Evolutionary conservation across 345 rosid species (phyloP), one percentile per base, ranked within the genome.

Genomic region (Linum lewisii): DNA sequence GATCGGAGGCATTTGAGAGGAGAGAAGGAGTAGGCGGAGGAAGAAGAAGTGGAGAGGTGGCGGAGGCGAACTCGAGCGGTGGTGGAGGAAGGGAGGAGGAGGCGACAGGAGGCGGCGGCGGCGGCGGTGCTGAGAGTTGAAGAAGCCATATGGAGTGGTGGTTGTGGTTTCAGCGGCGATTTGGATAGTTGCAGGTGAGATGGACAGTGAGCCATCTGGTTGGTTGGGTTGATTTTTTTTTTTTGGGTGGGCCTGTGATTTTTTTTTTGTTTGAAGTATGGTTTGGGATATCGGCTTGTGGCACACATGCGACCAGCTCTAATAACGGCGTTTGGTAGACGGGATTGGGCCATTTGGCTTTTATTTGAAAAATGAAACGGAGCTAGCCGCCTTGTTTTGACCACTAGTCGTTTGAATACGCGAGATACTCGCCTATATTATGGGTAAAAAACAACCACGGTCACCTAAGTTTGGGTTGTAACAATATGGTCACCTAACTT

Each of bases 1-100:
- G 81, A 78, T 9, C 75, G 68, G 79, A 77, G 68, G 78, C 81
- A 72, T 47, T 68, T 75, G 73, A 82, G 75, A 66, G 87, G 72
- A 60, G 82, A 67, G 19, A 66, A 58, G 22, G 76, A 72, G 59
- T 49, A 72, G 59, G 26, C 53, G 67, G 69, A 58, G 69, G 60
- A 37, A 66, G 65, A 62, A 32, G 59, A 59, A 71, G 36, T 29
- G 5, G 59, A 66, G 51, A 59, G 37, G 53, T 59, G 60, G 24
- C n/a, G 34, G 73, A 64, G 50, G 64, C 64, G 80, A 61, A 66
- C 70, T 62, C 51, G 70, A 63, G 71, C 29, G 42, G 60, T 51
- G 65, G 51, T 66, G 62, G 81, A 71, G 74, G 86, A 68, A 64
- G 67, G 59, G 66, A 79, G 78, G 77, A 79, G 78, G 77, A 79